Evolutionary conservation across 306 rosid species (phyloP), one percentile per base, ranked within the genome.

Genomic region (Malus sieversii): DNA sequence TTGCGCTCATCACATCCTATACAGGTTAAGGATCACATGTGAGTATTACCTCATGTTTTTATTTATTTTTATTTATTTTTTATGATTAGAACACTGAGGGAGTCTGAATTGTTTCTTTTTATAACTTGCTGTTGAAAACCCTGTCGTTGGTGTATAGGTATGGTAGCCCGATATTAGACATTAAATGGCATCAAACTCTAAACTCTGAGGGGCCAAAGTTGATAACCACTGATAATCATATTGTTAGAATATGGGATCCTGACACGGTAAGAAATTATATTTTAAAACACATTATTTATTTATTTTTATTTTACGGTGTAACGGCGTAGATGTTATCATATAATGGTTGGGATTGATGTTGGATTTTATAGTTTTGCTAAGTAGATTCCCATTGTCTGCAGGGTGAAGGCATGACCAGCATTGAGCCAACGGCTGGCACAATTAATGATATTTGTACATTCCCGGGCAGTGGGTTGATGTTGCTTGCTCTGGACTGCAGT

Each of bases 321-420:
- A 42, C 6, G 12, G 4, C 11, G 8, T 19, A 30, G 35, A 20
- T 71, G 33, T 71, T 53, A 15, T 20, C 11, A 55, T 35, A 35
- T 7, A 1, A 7, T 35, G 10, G 9, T 35, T 35, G 40, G 10
- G 40, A 2, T 60, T 60, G 33, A 25, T 60, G 30, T 51, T 23
- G 3, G n/a, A 16, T 22, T 10, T 22, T 10, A 58, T 25, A 22
- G 23, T 23, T 32, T 6, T 46, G 46, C 33, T 33, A 29, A 27
- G 68, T 42, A 71, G 52, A 73, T 75, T 29, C 19, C 57, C n/a
- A 35, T 59, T 83, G 53, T 60, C 79, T 74, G 46, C 86, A 91
- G 97, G 98, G 98, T 61, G 90, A 92, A 85, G 93, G 93, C 70
- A 87, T 95, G 95, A 89, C 98, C 67, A 92, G 95, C 88, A 89